Evolutionary conservation across 1,139 yeast species (phyloP).

Genomic region (Yamadazyma diddensiae): DNA sequence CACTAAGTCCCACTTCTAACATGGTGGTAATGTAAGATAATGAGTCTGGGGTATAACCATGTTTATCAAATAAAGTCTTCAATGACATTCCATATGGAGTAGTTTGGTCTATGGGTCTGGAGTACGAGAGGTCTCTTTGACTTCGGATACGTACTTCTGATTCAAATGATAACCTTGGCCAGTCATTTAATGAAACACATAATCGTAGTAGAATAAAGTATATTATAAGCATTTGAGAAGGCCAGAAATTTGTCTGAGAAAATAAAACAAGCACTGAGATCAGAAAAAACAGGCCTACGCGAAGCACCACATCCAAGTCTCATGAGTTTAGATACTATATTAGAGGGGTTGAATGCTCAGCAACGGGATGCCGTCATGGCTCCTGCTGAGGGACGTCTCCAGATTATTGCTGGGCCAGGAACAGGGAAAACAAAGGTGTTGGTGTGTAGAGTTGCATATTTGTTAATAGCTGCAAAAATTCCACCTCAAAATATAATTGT

Average conservation of each 20-base stretch:
- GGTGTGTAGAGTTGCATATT: constrained; percentile 72
- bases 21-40: constrained; percentile 35
- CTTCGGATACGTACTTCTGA: constrained; percentile 45
- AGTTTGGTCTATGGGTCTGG: constrained; percentile 56
- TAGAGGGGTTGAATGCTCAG: constrained; percentile 44
- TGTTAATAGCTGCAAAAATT: constrained; percentile 49
- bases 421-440: constrained; percentile 83
- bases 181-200: constrained; percentile 15
- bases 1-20: constrained; percentile 50
- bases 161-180: constrained; percentile 17
- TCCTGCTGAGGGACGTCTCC: constrained; percentile 53
- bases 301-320: too few relatives aligned
- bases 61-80: constrained; percentile 45
- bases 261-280: too few relatives aligned
- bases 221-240: too few relatives aligned
- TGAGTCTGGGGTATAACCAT: constrained; percentile 49
- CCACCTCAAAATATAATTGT: constrained; percentile 66
- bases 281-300: too few relatives aligned
- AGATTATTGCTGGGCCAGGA: constrained; percentile 92
- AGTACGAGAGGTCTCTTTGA: constrained; percentile 65
- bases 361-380: constrained; percentile 64
- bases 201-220: not conserved
- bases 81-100: constrained; percentile 60
- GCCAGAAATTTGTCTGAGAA: too few relatives aligned
- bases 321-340: not conserved